Conservation (phyloP, 495 filamentous ascomycete species). For the Neurospora discreta region DNA sequence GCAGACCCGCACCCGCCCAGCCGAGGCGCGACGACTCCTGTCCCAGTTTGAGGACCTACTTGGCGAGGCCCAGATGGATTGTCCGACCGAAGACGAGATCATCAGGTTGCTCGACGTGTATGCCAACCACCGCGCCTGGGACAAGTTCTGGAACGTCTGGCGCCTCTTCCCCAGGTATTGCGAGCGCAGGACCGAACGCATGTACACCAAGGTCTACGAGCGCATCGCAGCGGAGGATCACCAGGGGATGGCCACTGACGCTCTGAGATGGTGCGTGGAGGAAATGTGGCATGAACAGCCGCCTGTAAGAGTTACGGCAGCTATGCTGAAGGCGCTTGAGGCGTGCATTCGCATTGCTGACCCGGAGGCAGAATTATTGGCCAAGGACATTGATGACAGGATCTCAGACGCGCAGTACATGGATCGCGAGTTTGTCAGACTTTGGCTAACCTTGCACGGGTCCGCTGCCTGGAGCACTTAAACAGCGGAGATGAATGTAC, state of each 20-base stretch:
- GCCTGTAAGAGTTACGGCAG: constrained; percentile 33
- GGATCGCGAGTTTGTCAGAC: constrained; percentile 2
- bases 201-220: constrained; percentile 48
- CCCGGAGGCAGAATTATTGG: constrained; percentile 25
- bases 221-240: constrained; percentile 38
- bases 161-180: constrained; percentile 39
- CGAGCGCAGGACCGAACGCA: constrained; percentile 35
- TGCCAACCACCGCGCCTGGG: constrained; percentile 33
- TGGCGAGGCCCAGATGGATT: constrained; percentile 24
- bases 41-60: constrained; percentile 17
- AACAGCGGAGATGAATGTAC: background rate
- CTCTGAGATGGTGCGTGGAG: constrained; percentile 38
- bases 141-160: constrained; percentile 53
- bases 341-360: constrained; percentile 44
- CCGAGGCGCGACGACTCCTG: constrained; percentile 7
- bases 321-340: constrained; percentile 29
- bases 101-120: constrained; percentile 37
- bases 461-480: background rate
- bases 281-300: constrained; percentile 51
- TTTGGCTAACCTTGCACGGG: background rate
- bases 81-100: constrained; percentile 35
- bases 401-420: background rate
- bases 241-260: constrained; percentile 34
- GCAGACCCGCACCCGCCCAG: background rate
- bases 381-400: background rate